phyloP scores from a whole-genome alignment of 495 filamentous ascomycete species.

The Immersiella caudata region DNA sequence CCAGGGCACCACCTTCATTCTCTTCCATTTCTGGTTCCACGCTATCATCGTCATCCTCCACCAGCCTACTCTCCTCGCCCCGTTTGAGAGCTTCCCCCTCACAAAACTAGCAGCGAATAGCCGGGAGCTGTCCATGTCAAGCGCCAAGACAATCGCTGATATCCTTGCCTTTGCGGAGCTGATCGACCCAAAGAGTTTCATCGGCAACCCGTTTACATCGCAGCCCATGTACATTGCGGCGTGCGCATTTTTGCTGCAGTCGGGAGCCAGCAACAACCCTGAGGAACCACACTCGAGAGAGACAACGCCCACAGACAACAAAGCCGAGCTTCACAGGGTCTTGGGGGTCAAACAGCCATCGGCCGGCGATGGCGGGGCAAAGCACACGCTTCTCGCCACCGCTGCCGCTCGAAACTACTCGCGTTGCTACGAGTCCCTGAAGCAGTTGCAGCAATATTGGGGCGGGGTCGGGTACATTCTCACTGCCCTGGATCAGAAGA shows the following conservation, averaged over 20 bases:
- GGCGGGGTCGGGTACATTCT: conserved; percentile 84
- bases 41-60: conserved; percentile 82
- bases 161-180: conserved; percentile 79
- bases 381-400: conserved; percentile 72
- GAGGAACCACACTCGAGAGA: conserved; percentile 60
- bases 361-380: conserved; percentile 57
- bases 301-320: conserved; percentile 41
- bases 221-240: conserved; percentile 90
- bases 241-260: conserved; percentile 83
- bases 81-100: conserved; percentile 64
- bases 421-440: conserved; percentile 76
- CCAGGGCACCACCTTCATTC: conserved; percentile 80
- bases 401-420: conserved; percentile 81
- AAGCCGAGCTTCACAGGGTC: conserved; percentile 21
- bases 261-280: conserved; percentile 53
- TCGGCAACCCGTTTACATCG: conserved; percentile 84
- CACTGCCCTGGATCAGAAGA: conserved; percentile 82
- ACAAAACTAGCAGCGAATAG: conserved; percentile 74
- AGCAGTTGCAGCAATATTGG: conserved; percentile 78
- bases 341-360: conserved; percentile 19
- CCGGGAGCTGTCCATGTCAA: conserved; percentile 80
- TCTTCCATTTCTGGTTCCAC: conserved; percentile 92
- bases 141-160: conserved; percentile 85
- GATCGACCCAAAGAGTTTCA: conserved; percentile 76
- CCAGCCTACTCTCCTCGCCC: conserved; percentile 76